Conservation (phyloP, 1,284 basidiomycete genomes). For the Ustilago xerochloae region DNA sequence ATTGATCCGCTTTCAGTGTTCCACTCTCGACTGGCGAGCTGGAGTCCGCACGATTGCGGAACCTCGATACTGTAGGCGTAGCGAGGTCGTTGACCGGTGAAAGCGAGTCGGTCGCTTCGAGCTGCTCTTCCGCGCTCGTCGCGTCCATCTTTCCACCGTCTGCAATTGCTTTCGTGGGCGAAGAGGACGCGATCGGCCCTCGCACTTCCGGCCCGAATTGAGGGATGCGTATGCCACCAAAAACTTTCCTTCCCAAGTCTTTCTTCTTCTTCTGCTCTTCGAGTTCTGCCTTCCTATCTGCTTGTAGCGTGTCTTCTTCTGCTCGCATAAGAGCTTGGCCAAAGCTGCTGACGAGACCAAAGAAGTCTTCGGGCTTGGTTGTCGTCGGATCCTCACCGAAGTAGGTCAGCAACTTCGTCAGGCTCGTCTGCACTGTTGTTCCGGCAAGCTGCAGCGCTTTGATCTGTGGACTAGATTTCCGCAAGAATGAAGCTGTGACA, state of each 20-base stretch:
- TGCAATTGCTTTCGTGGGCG: not conserved
- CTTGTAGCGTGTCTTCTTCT: constrained; percentile 60
- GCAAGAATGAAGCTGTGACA: constrained; percentile 37
- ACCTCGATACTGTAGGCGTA: constrained; percentile 48
- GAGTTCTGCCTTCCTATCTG: constrained; percentile 50
- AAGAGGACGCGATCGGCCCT: constrained; percentile 32
- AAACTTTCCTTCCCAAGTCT: constrained; percentile 10
- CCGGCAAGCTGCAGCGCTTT: constrained; percentile 46
- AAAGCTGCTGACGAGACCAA: constrained; percentile 52
- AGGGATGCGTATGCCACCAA: constrained; percentile 25
- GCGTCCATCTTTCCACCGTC: not conserved
- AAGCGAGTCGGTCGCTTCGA: constrained; percentile 16
- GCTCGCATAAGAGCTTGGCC: constrained; percentile 62
- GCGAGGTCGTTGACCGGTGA: constrained; percentile 27
- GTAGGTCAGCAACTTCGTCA: constrained; percentile 43
- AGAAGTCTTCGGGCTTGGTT: constrained; percentile 62
- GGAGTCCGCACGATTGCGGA: constrained; percentile 17
- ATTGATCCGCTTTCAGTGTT: constrained; percentile 7
- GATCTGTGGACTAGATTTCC: constrained; percentile 33
- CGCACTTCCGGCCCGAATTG: constrained; percentile 51
- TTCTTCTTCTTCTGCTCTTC: constrained; percentile 52
- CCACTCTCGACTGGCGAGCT: not conserved
- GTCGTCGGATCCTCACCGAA: constrained; percentile 54
- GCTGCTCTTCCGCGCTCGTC: constrained; percentile 1
- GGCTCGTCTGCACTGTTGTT: constrained; percentile 24